Conservation (phyloP, 164 flowering plant species). For the Brasenia schreberi region DNA sequence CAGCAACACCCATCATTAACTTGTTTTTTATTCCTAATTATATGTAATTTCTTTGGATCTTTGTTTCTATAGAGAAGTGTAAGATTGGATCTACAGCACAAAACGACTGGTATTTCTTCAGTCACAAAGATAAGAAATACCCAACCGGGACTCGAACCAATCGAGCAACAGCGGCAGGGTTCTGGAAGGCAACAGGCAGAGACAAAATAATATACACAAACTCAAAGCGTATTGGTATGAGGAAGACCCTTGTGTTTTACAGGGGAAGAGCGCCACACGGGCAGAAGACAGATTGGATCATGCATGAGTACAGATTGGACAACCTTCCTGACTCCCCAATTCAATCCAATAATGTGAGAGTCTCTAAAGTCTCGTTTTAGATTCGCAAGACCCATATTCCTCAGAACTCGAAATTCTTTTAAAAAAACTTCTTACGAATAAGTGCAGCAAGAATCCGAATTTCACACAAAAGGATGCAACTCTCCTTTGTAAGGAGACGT, state of each 20-base stretch:
- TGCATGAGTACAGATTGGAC: constrained; percentile 77
- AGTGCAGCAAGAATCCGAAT: no score
- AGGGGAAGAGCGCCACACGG: constrained; percentile 82
- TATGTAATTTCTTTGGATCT: background rate
- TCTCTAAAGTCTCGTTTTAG: background rate
- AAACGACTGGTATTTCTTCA: constrained; percentile 76
- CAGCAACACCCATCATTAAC: no score
- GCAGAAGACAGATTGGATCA: constrained; percentile 75
- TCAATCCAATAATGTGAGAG: constrained; percentile 13
- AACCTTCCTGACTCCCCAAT: constrained; percentile 41
- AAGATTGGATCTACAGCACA: constrained; percentile 55
- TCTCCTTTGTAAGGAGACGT: no score
- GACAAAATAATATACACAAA: constrained; percentile 65
- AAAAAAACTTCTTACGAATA: no score
- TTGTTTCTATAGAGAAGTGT: constrained; percentile 35
- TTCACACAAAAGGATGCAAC: no score
- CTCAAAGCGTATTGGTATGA: constrained; percentile 61
- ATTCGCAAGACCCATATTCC: no score
- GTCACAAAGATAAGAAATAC: constrained; percentile 79
- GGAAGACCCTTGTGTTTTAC: constrained; percentile 76
- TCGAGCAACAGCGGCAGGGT: constrained; percentile 74
- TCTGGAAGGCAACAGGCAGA: constrained; percentile 87
- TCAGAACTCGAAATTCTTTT: no score
- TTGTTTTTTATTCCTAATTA: background rate
- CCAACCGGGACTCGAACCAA: constrained; percentile 84